A percentile compares a stretch with the other conserved stretches of the same genome.
These are phyloP conservation scores for Torulaspora delbrueckii DNA, from an alignment of 805 yeast genomes.

Conservation along the genomic window DNA sequence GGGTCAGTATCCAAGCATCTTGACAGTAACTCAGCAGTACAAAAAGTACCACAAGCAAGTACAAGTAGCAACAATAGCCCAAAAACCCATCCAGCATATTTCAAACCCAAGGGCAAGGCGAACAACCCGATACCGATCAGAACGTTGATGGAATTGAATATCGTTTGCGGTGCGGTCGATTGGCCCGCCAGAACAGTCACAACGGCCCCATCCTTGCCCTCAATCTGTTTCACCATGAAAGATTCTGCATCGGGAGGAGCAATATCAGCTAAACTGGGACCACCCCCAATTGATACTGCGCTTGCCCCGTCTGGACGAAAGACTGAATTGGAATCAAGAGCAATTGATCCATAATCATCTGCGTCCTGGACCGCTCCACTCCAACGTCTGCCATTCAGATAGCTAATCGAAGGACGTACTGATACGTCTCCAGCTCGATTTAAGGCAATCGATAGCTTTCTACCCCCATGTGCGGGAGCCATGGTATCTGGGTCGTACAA, in stretches of 20 bases:
- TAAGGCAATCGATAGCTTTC: slow-evolving; percentile 55
- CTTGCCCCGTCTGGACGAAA: slow-evolving; percentile 23
- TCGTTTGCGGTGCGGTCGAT: slow-evolving; percentile 73
- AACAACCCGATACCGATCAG: slow-evolving; percentile 72
- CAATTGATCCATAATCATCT: slow-evolving; percentile 42
- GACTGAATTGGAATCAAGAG: slow-evolving; percentile 27
- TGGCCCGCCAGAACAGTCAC: slow-evolving; percentile 74
- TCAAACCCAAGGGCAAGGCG: slow-evolving; percentile 66
- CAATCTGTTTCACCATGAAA: slow-evolving; percentile 55
- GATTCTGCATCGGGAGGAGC: slow-evolving; percentile 44
- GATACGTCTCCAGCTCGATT: slow-evolving; percentile 23
- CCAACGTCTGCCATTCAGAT: slow-evolving; percentile 20
- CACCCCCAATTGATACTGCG: slow-evolving; percentile 40
- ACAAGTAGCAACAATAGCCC: slow-evolving; percentile 55
- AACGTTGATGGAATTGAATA: slow-evolving; percentile 73
- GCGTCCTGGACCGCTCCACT: slow-evolving; percentile 34
- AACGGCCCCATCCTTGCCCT: slow-evolving; percentile 63
- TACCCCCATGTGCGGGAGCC: slow-evolving; percentile 62
- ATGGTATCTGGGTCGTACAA: slow-evolving; percentile 62
- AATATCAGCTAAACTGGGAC: slow-evolving; percentile 41
- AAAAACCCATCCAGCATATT: slow-evolving; percentile 62
- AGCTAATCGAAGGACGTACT: slow-evolving; percentile 24
- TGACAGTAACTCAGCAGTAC: slow-evolving; percentile 72
- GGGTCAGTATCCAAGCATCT: slow-evolving; percentile 75
- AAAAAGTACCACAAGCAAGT: slow-evolving; percentile 65